Base-by-base conservation (phyloP, 2,329 filamentous ascomycete genomes). In the Biscogniauxia marginata region DNA sequence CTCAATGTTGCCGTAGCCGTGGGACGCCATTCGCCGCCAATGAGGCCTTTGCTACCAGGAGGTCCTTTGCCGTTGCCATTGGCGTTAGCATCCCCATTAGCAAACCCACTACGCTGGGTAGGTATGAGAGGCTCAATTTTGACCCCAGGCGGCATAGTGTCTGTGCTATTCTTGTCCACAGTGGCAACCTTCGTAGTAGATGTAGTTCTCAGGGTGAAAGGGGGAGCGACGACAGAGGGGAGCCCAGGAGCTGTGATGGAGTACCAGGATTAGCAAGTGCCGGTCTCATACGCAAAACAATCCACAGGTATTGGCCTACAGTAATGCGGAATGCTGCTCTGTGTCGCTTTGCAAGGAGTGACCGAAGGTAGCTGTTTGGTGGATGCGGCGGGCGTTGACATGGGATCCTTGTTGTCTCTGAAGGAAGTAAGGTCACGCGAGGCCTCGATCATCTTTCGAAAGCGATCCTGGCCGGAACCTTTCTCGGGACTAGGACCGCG, bases 381-480 rank as follows among this genome's bases (percentile, higher is more conserved):
- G 4, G 46, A 16, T 43, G 6, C n/a, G 45, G 18, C 20, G n/a
- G 4, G 39, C 25, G 22, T 23, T 19, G 20, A 3, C 13, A 39
- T 16, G 13, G 30, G 9, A 16, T 39, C 30, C 30, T 39, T 46
- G 11, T 50, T 46, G 7, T 34, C 24, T 16, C 9, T 34, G 43
- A 46, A 20, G 16, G 50, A 19, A n/a, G 9, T 6, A 39, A 4
- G 11, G 13, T 30, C 50, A 2, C 23, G 19, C n/a, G 25, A 23
- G 16, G 23, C 45, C 48, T 48, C 24, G 30, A 69, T 55, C 11
- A 68, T 48, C 44, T 64, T 59, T 16, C 64, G 65, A 50, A 69
- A 67, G 7, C 65, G 64, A 48, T 69, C 64, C 51, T 68, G 66
- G 5, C 63, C 62, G 43, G 67, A 69, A 34, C 64, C 65, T 56